These are phyloP conservation scores for Chaetothyriales sp. DNA, from an alignment of 2,329 filamentous ascomycete species.

Conservation along the genomic window DNA sequence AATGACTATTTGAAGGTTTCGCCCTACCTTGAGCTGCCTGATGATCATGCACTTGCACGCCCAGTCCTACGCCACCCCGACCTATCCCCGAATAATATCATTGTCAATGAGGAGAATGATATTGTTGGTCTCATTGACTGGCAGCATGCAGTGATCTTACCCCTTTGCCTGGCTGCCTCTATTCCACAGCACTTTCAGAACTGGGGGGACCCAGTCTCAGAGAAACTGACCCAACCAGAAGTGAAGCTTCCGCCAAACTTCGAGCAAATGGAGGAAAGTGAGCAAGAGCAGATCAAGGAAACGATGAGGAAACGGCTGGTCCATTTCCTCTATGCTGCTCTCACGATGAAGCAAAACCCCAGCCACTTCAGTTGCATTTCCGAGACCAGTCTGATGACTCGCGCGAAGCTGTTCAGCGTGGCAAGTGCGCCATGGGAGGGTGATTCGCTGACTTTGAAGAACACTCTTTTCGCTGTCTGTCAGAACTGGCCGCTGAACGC, in stretches of 20 bases:
- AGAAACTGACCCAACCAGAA: constrained; percentile 3
- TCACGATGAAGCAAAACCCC: neutral
- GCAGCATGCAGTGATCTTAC: constrained; percentile 25
- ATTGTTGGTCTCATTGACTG: constrained; percentile 28
- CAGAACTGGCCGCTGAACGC: neutral
- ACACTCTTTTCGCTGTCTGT: neutral
- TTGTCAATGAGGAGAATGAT: constrained; percentile 18
- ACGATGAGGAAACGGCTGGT: neutral
- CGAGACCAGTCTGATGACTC: neutral
- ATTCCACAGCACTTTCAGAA: constrained; percentile 29
- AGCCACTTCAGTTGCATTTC: neutral
- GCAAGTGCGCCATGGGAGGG: neutral
- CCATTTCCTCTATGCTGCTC: neutral
- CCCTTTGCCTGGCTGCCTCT: constrained; percentile 23
- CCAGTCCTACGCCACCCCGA: neutral
- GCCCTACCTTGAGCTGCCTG: neutral
- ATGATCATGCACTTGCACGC: neutral
- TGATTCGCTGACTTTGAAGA: neutral
- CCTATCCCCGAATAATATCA: neutral
- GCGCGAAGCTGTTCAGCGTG: neutral
- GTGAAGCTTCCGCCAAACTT: constrained; percentile 7
- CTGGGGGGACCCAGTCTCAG: constrained; percentile 19
- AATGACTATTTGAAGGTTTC: neutral
- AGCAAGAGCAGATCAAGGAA: neutral
- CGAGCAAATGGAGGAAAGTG: neutral